Base-by-base conservation (phyloP, 2,329 filamentous ascomycete species). In the Tolypocladium cylindrosporum region DNA sequence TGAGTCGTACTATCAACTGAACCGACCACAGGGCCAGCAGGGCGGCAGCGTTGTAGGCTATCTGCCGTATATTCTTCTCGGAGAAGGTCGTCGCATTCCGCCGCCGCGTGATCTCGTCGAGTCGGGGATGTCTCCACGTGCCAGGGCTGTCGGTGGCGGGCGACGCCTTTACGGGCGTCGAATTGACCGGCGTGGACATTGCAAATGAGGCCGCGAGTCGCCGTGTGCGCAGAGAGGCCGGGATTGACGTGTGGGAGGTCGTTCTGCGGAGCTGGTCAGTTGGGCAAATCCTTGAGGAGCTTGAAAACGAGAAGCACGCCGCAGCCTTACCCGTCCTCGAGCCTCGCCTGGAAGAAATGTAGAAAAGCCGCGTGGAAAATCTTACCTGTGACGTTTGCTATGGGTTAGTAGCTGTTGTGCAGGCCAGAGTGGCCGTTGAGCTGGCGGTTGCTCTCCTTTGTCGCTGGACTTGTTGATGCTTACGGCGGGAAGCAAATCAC, bases 101-200 rank as follows among this genome's bases (percentile, higher is more conserved):
- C 55, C 94, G 86, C 61, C 83, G 82, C 19, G 89, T 85, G 69
- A 99, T 95, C 74, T 97, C 93, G 67, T 91, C 82, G 63, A 97
- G 81, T 62, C 88, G 86, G 40, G 94, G 94, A 71, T 99, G 94
- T 68, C 86, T 84, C 93, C 94, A 99, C 69, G 87, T 90, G 57
- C 93, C 92, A 8, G 90, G 82, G 65, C 81, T 84, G 56, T 84
- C 82, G 36, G 72, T 68, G 27, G 67, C 61, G 1, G 72, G 62
- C 21, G 71, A 58, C 50, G 72, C 70, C 71, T 79, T 69, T 68
- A 79, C 61, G 63, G 81, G 67, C 63, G 74, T 75, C 41, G 68
- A 65, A 58, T 59, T 67, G 58, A 65, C 58, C 16, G 68, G 67
- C 39, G 68, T 69, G 39, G 70, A 63, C 72, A 73, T 72, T 54